These are phyloP conservation scores for Colletotrichum sp. DNA, from an alignment of 2,329 filamentous ascomycete species.

Conservation along the genomic window DNA sequence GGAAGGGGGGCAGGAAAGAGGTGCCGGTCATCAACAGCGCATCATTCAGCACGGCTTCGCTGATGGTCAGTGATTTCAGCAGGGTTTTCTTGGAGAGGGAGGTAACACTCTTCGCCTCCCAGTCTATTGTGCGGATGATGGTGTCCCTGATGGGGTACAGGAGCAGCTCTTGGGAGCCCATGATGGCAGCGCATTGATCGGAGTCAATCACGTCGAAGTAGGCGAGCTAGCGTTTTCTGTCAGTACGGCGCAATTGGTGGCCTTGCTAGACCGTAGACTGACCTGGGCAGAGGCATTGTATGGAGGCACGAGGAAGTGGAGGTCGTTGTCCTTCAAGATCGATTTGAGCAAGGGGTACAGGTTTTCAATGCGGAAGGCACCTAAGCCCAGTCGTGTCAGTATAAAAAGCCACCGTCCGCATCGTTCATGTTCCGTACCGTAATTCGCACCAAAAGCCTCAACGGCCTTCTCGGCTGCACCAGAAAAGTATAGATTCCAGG, in stretches of 20 bases:
- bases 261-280: slow-evolving; percentile 27
- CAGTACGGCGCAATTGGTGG: slow-evolving; percentile 25
- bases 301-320: slow-evolving; percentile 83
- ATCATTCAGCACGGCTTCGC: slow-evolving; percentile 79
- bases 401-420: background rate
- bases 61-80: slow-evolving; percentile 69
- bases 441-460: slow-evolving; percentile 77
- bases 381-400: slow-evolving; percentile 44
- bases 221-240: slow-evolving; percentile 63
- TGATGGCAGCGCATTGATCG: slow-evolving; percentile 75
- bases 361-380: slow-evolving; percentile 71
- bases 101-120: slow-evolving; percentile 68
- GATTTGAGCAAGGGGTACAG: slow-evolving; percentile 79
- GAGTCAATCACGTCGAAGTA: slow-evolving; percentile 74
- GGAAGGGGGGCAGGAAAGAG: slow-evolving; percentile 79
- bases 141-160: slow-evolving; percentile 83
- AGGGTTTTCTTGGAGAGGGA: slow-evolving; percentile 70
- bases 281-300: slow-evolving; percentile 90
- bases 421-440: slow-evolving; percentile 56
- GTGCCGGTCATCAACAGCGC: slow-evolving; percentile 83
- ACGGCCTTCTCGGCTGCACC: slow-evolving; percentile 83
- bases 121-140: slow-evolving; percentile 71
- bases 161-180: slow-evolving; percentile 83
- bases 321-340: slow-evolving; percentile 69
- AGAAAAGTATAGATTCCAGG: slow-evolving; percentile 87